A percentile compares a stretch with the other conserved stretches of the same genome.
phyloP scores from a whole-genome alignment of 1,139 yeast species.

The Zygosaccharomyces sapae region DNA sequence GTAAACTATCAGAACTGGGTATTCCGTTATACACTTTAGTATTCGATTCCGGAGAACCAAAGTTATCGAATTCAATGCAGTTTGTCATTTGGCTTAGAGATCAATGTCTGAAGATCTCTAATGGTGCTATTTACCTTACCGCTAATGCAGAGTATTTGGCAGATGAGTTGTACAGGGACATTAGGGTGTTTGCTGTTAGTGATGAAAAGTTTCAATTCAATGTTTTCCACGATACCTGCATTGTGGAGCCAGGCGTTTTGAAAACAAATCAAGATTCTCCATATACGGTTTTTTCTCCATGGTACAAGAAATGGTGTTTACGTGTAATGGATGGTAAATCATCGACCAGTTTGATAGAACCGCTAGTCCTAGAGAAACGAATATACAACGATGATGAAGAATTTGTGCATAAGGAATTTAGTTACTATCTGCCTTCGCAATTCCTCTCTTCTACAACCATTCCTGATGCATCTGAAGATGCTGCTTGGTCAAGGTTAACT shows the following conservation, averaged over 20 bases:
- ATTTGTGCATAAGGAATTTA: slow-evolving; percentile 8
- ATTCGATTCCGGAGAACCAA: slow-evolving; percentile 35
- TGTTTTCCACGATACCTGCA: slow-evolving; percentile 45
- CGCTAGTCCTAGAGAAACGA: slow-evolving; percentile 3
- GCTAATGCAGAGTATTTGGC: slow-evolving; percentile 44
- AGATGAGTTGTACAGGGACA: slow-evolving; percentile 46
- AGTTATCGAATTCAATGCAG: slow-evolving; percentile 18
- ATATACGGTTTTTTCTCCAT: slow-evolving; percentile 51
- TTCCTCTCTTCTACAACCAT: slow-evolving; percentile 9
- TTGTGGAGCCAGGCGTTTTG: slow-evolving; percentile 45
- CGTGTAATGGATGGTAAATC: slow-evolving; percentile 29
- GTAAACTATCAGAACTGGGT: slow-evolving; percentile 35
- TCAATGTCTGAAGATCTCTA: slow-evolving; percentile 18
- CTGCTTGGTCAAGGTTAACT: slow-evolving; percentile 37
- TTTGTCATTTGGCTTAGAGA: slow-evolving; percentile 32
- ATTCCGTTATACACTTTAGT: slow-evolving; percentile 43
- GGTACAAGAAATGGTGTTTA: slow-evolving; percentile 47
- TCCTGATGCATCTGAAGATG: slow-evolving; percentile 40
- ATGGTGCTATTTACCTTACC: slow-evolving; percentile 11
- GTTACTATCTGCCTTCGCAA: slow-evolving; percentile 16
- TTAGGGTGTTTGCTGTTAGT: slow-evolving; percentile 24
- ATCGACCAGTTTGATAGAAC: slow-evolving; percentile 6
- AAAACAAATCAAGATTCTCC: slow-evolving; percentile 45
- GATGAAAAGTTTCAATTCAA: slow-evolving; percentile 32
- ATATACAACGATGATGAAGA: slow-evolving; percentile 5